Evolutionary conservation across 225 moss, liverwort and hornwort species (phyloP), one percentile per base, ranked within the genome.

Genomic region (Thuidium tamariscinum): DNA sequence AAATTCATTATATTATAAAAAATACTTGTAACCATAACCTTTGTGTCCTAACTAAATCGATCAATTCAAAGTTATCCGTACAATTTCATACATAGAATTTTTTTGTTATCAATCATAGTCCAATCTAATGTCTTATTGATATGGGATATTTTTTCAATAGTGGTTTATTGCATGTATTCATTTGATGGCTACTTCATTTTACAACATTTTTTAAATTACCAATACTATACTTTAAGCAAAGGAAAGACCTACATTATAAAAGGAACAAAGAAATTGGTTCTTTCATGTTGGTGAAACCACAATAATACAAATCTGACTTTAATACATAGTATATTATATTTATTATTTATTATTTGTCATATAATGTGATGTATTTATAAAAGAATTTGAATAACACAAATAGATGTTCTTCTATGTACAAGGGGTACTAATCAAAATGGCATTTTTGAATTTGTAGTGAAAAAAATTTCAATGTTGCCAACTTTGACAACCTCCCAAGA

Each of bases 201-300:
- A 25, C 5, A 70, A 15, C 7, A 20, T 32, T 13, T 8, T 0
- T 3, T 7, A 34, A 21, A 22, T 14, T 21, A 14, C 8, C 0
- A 74, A n/a, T 0, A 0, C 2, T 74, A 3, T 49, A 3, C 0
- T 8, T n/a, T 13, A 22, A 21, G 1, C 9, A 1, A 51, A 49
- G 3, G 3, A 9, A 34, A 25, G 2, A 34, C 13, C 14, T 21
- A 34, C 21, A 34, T 0, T 2, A 34, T 51, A 21, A 49, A 74
- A 32, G 2, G 21, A 34, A 14, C 8, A 32, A 21, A n/a, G 2
- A 0, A 0, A 12, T 32, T 51, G 51, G 12, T 74, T 51, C 2
- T 32, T 22, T 74, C 2, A n/a, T 14, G 2, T 74, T 75, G 7
- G 15, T 9, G 1, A 52, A 44, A 10, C 3, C 10, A 44, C 44